These are phyloP conservation scores for Metschnikowia arizonensis DNA, from an alignment of 805 yeast species.

Conservation along the genomic window DNA sequence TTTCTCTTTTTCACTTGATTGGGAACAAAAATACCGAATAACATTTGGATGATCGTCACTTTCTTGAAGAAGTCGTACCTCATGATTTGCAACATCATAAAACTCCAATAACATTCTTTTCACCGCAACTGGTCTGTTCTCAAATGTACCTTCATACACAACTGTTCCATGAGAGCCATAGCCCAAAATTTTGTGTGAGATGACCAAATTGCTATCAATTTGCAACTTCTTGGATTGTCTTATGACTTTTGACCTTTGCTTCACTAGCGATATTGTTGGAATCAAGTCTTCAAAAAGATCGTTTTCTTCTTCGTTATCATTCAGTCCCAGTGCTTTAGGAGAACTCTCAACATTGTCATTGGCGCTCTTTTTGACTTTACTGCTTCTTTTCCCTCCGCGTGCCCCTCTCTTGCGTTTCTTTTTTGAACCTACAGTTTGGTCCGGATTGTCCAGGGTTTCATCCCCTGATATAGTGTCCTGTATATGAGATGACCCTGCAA, in stretches of 20 bases:
- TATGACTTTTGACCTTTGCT: constrained; percentile 16
- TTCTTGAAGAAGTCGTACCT: constrained; percentile 80
- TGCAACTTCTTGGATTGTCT: constrained; percentile 29
- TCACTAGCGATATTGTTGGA: constrained; percentile 27
- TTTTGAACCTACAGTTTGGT: constrained; percentile 21
- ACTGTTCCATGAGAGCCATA: constrained; percentile 97
- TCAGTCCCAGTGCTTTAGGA: constrained; percentile 6
- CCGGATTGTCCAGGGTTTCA: constrained; percentile 10
- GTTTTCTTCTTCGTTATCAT: constrained; percentile 2
- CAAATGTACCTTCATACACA: constrained; percentile 86
- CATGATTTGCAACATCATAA: constrained; percentile 91
- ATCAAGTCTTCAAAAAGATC: constrained; percentile 12
- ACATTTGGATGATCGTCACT: constrained; percentile 97
- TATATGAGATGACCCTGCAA: not conserved
- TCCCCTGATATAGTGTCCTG: constrained; percentile 1
- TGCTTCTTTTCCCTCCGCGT: constrained; percentile 70
- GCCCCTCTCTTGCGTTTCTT: constrained; percentile 79
- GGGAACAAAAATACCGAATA: constrained; percentile 89
- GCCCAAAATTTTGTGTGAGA: constrained; percentile 78
- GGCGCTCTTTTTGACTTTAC: constrained; percentile 22
- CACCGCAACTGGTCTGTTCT: constrained; percentile 91
- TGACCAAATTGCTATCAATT: constrained; percentile 48
- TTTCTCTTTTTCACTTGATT: constrained; percentile 64
- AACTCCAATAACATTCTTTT: constrained; percentile 91
- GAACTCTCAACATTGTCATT: constrained; percentile 31